Conservation (phyloP, 2,329 filamentous ascomycete species). For the Cladosporium sp. region DNA sequence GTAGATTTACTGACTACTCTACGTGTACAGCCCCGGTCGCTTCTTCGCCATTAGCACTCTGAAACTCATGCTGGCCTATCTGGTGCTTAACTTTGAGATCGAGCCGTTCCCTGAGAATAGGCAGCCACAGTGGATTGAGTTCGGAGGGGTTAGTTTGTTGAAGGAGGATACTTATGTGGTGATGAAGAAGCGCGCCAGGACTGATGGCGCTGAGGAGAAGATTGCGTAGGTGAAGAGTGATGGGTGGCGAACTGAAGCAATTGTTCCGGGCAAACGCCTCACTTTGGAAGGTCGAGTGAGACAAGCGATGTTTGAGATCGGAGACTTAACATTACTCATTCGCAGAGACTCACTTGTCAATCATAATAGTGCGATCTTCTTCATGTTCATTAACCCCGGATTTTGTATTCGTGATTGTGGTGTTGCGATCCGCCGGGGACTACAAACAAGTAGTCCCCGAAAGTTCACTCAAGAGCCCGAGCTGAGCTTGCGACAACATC, state of each 20-base stretch:
- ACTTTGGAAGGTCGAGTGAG: background rate
- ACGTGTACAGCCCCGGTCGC: constrained; percentile 22
- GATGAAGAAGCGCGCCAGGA: background rate
- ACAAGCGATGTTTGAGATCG: background rate
- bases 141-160: constrained; percentile 15
- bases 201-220: background rate
- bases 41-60: constrained; percentile 25
- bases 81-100: constrained; percentile 25
- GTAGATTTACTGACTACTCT: background rate
- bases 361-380: background rate
- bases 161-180: constrained; percentile 12
- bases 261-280: background rate
- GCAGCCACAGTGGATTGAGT: constrained; percentile 19
- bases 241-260: background rate
- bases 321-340: background rate
- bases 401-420: background rate
- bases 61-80: constrained; percentile 25
- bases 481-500: background rate
- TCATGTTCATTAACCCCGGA: background rate
- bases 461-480: background rate
- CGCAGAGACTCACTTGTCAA: background rate
- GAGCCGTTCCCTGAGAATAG: constrained; percentile 18
- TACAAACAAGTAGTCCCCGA: background rate
- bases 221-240: background rate
- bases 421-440: background rate